A percentile compares a stretch with the other conserved stretches of the same genome.
Conservation (phyloP, 805 yeast genomes). For the Yarrowia sp. region DNA sequence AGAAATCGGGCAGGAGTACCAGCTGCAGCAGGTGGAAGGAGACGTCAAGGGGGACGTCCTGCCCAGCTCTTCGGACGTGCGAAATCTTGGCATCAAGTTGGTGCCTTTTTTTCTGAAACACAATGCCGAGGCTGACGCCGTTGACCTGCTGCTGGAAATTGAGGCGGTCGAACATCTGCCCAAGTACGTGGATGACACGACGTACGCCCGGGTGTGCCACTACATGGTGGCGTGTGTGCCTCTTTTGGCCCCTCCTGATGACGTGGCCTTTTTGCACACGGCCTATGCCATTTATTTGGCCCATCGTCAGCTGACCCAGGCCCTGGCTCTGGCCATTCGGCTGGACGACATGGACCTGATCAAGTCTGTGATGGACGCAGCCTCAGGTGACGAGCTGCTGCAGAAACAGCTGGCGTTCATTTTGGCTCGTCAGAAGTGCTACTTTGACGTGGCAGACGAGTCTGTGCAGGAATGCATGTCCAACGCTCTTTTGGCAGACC, state of each 20-base stretch:
- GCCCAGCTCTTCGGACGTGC: constrained; percentile 45
- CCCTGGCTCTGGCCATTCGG: constrained; percentile 82
- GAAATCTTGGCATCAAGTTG: constrained; percentile 66
- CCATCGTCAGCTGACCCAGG: constrained; percentile 80
- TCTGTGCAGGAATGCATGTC: constrained; percentile 83
- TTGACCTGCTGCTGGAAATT: constrained; percentile 84
- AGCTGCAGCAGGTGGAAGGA: constrained; percentile 27
- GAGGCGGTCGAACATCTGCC: constrained; percentile 82
- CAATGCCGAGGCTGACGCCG: constrained; percentile 98
- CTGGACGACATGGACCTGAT: constrained; percentile 79
- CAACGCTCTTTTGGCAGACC: constrained; percentile 72
- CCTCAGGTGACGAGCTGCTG: constrained; percentile 54
- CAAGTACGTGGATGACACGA: constrained; percentile 76
- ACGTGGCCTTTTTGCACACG: constrained; percentile 75
- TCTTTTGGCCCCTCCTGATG: constrained; percentile 91
- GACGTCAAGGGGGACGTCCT: constrained; percentile 33
- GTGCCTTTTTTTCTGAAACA: constrained; percentile 89
- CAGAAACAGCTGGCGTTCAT: constrained; percentile 91
- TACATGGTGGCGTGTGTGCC: constrained; percentile 98
- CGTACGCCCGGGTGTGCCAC: constrained; percentile 83
- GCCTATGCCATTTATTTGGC: constrained; percentile 81
- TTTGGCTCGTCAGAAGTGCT: constrained; percentile 79
- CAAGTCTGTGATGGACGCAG: constrained; percentile 74
- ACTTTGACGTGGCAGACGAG: constrained; percentile 53
- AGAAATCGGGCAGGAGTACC: constrained; percentile 85